Conservation (phyloP, 371 early-diverging fungal genomes). For the Umbelopsis sp. region DNA sequence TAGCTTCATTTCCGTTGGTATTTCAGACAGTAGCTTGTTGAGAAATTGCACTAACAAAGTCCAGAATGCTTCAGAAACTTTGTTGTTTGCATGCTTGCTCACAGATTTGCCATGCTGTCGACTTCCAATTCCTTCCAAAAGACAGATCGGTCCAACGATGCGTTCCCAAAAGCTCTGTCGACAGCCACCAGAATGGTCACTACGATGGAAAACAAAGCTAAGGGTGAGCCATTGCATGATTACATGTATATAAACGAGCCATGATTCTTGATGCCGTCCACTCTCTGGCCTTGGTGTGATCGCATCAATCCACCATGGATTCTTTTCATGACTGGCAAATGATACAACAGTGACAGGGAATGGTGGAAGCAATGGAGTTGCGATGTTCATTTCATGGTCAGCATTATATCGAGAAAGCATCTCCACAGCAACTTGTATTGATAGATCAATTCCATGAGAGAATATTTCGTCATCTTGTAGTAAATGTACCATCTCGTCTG, state of each 20-base stretch:
- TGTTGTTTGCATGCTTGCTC: neutral
- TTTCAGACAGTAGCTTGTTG: constrained; percentile 32
- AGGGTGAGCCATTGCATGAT: constrained; percentile 52
- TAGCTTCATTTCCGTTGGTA: constrained; percentile 37
- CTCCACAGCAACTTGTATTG: constrained; percentile 41
- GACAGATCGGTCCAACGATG: neutral
- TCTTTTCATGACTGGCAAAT: constrained; percentile 2
- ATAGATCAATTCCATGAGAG: constrained; percentile 36
- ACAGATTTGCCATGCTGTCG: neutral
- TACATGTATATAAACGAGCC: constrained; percentile 45
- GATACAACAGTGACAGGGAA: constrained; percentile 23
- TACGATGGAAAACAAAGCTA: constrained; percentile 18
- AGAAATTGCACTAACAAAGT: constrained; percentile 37
- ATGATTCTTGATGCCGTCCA: constrained; percentile 24
- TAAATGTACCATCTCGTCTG: constrained; percentile 22
- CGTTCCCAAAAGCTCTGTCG: neutral
- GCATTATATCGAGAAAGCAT: constrained; percentile 32
- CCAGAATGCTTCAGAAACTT: constrained; percentile 39
- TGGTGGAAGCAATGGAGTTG: constrained; percentile 26
- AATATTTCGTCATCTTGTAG: constrained; percentile 37
- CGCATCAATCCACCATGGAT: constrained; percentile 1
- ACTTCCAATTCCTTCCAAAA: neutral
- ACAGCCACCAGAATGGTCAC: neutral
- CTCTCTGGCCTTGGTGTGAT: neutral
- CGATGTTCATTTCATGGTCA: constrained; percentile 16